Base-by-base conservation (phyloP, 495 filamentous ascomycete genomes). In the Jackrogersella multiformis region DNA sequence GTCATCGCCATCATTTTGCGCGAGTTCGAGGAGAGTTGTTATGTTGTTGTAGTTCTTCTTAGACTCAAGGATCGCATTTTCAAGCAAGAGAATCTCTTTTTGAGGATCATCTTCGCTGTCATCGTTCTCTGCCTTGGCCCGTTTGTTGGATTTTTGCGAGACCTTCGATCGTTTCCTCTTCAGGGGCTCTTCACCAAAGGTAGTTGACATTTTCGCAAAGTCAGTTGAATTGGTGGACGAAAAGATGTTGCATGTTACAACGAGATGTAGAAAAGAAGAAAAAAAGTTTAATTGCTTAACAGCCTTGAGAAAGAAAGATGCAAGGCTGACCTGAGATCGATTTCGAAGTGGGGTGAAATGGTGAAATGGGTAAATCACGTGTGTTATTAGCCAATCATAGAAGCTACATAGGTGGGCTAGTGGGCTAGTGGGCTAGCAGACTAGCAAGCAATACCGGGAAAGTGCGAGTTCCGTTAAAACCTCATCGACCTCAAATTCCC, bases 41-140 rank as follows among this genome's bases (percentile, higher is more conserved):
- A 97, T 96, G 69, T 95, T 93, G 80, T 99, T 97, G 82, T 95
- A 97, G 76, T 97, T 83, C 74, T 91, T 91, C 61, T 88, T 89
- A 23, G 92, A 96, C 74, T 94, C 88, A 59, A 89, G 82, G 46
- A 96, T 90, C 64, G 92, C 87, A 61, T 84, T 80, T 79, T 96
- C 92, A 20, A 96, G 86, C 15, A 84, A 69, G 55, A 89, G 76
- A 57, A 95, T 88, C 51, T 86, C 82, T 48, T 82, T 78, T 71
- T 86, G 80, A 8, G 74, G 75, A 73, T 86, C 81, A 59, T 85
- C 72, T 53, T 72, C 74, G 26, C 24, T 49, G 24, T 1, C 15
- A 18, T 49, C n/a, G 9, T 10, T 78, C 55, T 84, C 80, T 26
- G 78, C 73, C 60, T 77, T 65, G 13, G 82, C 72, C 48, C 78